These are phyloP conservation scores for Mycena citricolor DNA, from an alignment of 1,284 basidiomycete species.

Conservation along the genomic window DNA sequence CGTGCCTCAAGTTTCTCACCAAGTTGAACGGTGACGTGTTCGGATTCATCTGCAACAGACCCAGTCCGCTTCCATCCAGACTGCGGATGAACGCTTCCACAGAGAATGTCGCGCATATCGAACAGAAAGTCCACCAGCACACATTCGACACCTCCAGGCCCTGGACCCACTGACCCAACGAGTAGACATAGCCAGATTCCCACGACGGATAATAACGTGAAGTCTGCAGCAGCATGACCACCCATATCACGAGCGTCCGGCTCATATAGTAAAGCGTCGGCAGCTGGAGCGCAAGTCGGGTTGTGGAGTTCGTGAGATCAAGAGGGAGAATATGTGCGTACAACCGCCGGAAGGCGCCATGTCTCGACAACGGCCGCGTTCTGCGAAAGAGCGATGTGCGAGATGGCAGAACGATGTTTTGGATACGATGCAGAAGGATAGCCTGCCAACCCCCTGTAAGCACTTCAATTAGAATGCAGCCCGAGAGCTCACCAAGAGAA, in stretches of 20 bases:
- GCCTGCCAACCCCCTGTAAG: constrained; percentile 41
- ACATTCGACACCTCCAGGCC: constrained; percentile 57
- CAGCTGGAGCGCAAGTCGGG: constrained; percentile 57
- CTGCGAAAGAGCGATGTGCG: constrained; percentile 37
- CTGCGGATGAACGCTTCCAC: constrained; percentile 65
- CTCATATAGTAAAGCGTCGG: constrained; percentile 62
- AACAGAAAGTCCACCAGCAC: constrained; percentile 70
- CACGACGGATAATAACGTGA: constrained; percentile 40
- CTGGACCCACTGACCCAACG: constrained; percentile 47
- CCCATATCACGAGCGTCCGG: constrained; percentile 57
- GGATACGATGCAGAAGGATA: constrained; percentile 68
- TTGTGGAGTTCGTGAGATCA: constrained; percentile 55
- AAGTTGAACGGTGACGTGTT: constrained; percentile 65
- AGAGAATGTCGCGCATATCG: constrained; percentile 62
- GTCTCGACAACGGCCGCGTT: constrained; percentile 24
- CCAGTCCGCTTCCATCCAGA: constrained; percentile 52
- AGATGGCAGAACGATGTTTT: constrained; percentile 74
- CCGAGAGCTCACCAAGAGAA: constrained; percentile 60
- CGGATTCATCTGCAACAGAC: constrained; percentile 40
- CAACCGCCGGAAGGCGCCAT: constrained; percentile 30
- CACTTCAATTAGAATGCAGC: constrained; percentile 13
- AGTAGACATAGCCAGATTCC: constrained; percentile 31
- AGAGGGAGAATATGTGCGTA: constrained; percentile 55
- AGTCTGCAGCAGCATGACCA: constrained; percentile 56
- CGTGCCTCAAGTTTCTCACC: constrained; percentile 49